Conservation (phyloP, 768 basidiomycete genomes). For the Suillus americanus region DNA sequence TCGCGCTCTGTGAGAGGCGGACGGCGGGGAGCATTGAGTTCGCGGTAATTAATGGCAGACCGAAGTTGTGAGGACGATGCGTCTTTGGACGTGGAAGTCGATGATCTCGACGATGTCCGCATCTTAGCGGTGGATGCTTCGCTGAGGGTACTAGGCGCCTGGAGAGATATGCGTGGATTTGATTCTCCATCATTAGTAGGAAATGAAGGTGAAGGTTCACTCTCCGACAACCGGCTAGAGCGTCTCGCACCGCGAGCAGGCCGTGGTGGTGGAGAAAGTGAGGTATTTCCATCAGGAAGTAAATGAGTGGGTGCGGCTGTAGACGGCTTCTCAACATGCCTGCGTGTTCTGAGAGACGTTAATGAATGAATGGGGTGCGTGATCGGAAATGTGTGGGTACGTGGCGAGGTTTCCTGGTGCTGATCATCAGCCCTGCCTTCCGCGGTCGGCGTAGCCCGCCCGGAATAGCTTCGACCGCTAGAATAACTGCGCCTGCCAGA, state of each 20-base stretch:
- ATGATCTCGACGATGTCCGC: conserved; percentile 16
- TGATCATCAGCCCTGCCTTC: conserved; percentile 9
- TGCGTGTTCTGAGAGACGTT: conserved; percentile 7
- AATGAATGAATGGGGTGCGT: conserved; percentile 48
- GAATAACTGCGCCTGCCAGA: conserved; percentile 22
- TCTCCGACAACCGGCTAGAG: conserved; percentile 8
- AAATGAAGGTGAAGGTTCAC: conserved; percentile 8
- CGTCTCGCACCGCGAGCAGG: conserved; percentile 17
- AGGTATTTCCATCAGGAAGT: conserved; percentile 19
- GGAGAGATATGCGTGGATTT: conserved; percentile 12
- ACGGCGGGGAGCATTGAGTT: conserved; percentile 37
- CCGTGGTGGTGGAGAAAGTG: conserved; percentile 28
- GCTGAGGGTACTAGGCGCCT: conserved; percentile 27
- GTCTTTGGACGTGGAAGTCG: conserved; percentile 13
- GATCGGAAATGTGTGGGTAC: conserved; percentile 52
- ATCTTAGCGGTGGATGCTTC: conserved; percentile 31
- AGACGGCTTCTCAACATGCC: conserved; percentile 3
- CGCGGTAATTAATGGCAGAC: conserved; percentile 47
- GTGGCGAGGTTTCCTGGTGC: conserved; percentile 35
- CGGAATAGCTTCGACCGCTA: conserved; percentile 15
- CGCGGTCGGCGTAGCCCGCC: conserved; percentile 13
- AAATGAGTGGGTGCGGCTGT: conserved; percentile 1
- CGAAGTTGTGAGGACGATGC: conserved; percentile 16
- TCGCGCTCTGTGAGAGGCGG: conserved; percentile 60
- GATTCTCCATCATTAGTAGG: background rate